Base-by-base conservation (phyloP, 345 rosid species). In the Populus alba region DNA sequence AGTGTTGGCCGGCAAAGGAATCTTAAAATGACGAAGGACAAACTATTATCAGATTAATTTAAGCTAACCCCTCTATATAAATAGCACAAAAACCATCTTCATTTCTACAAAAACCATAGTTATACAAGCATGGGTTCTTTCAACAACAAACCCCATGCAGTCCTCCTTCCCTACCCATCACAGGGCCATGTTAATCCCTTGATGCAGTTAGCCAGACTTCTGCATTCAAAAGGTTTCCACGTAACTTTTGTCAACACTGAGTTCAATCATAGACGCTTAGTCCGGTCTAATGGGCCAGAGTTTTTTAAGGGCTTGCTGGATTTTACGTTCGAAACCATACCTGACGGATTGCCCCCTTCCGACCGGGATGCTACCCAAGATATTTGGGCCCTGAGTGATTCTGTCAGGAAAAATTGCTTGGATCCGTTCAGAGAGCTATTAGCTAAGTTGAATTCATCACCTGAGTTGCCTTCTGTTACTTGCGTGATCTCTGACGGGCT, bases 141-240 rank as follows among this genome's bases (percentile, higher is more conserved):
- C 16, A 45, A 12, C 49, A 45, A 12, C 49, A 77, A 55, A 31
- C 82, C 31, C 35, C 83, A 83, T 70, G 87, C 81, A 29, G 82
- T 85, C 25, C 79, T 81, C 17, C 33, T 87, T 23, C 87, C 89
- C 16, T 81, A 51, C 43, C 89, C 89, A 25, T 65, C 82, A 9
- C 89, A 85, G 75, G 85, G 89, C 69, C 89, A 87, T 75, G 35
- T 84, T 37, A 83, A 65, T 71, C 84, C 89, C 59, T 63, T 85
- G 85, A 57, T 81, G 70, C 79, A 80, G 43, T 77, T 87, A 0
- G 85, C 90, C 35, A 84, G 82, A 75, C 88, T 87, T 22, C 76
- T 87, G n/a, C 85, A 85, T 45, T 75, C 71, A 0, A 76, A 20
- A 67, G 87, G 87, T 33, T 82, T 84, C 71, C 72, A 80, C 74